These are phyloP conservation scores for Pythium oligandrum DNA, from an alignment of 352 stramenopile genomes.

Conservation along the genomic window DNA sequence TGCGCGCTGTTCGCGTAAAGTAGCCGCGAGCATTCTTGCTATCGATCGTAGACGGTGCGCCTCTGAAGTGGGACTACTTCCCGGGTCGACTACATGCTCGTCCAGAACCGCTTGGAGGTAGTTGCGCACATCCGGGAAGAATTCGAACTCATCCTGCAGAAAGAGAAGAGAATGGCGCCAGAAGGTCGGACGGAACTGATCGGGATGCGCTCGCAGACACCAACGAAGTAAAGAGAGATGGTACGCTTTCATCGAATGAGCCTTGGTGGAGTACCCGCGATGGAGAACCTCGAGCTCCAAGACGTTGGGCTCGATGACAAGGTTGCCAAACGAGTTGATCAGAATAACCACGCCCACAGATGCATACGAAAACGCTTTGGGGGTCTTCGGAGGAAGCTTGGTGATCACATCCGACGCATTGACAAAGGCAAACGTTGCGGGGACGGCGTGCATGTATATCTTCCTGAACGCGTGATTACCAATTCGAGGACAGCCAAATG, in stretches of 20 bases:
- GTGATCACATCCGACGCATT: conserved; percentile 36
- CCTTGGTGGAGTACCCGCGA: conserved; percentile 30
- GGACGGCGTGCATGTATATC: conserved; percentile 23
- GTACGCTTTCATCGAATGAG: conserved; percentile 33
- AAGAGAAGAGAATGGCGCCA: conserved; percentile 29
- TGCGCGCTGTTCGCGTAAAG: conserved; percentile 7
- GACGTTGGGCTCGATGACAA: conserved; percentile 36
- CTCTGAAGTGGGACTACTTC: too few species aligned
- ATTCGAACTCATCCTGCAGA: conserved; percentile 20
- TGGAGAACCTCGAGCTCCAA: conserved; percentile 35
- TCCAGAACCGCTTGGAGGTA: conserved; percentile 12
- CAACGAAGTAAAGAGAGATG: conserved; percentile 36
- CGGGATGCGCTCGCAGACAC: conserved; percentile 31
- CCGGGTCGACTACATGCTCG: not conserved
- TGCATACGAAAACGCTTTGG: conserved; percentile 32
- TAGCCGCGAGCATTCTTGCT: conserved; percentile 5
- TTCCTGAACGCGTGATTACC: conserved; percentile 37
- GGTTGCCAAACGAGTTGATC: conserved; percentile 35
- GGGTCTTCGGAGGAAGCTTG: conserved; percentile 35
- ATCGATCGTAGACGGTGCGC: conserved; percentile 1
- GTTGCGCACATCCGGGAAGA: conserved; percentile 24
- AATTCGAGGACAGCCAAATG: conserved; percentile 36
- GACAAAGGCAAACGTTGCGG: conserved; percentile 36
- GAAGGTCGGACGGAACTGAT: conserved; percentile 25
- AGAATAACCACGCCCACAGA: conserved; percentile 32